These are phyloP conservation scores for Arxiozyma telluris DNA, from an alignment of 1,139 yeast genomes.

Conservation along the genomic window DNA sequence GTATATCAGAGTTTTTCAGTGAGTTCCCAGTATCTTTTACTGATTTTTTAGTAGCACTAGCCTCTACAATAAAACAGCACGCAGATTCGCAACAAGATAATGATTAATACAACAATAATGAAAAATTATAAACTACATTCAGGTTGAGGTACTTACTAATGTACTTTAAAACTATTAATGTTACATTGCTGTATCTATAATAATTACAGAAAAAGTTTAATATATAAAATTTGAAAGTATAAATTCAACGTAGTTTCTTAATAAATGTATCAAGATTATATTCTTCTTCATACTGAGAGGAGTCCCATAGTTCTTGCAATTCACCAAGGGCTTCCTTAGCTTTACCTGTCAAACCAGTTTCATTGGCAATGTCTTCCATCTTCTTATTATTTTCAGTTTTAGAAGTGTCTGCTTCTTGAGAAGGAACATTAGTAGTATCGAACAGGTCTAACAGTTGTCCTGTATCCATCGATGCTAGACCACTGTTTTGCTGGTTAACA, in stretches of 20 bases:
- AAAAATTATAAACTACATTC: not conserved
- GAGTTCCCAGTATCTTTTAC: slow-evolving; percentile 20
- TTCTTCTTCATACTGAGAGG: slow-evolving; percentile 91
- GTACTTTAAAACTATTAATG: slow-evolving; percentile 1
- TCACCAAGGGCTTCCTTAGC: slow-evolving; percentile 54
- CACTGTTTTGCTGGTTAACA: slow-evolving; percentile 93
- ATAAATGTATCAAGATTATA: slow-evolving; percentile 89
- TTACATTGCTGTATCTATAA: slow-evolving; percentile 4
- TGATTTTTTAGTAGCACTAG: slow-evolving; percentile 21
- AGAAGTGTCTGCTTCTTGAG: slow-evolving; percentile 32
- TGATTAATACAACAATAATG: not conserved
- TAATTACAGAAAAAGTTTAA: not conserved
- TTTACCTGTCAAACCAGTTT: slow-evolving; percentile 34
- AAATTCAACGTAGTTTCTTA: slow-evolving; percentile 47
- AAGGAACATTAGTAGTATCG: slow-evolving; percentile 42
- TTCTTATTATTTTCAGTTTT: slow-evolving; percentile 23
- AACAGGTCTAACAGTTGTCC: slow-evolving; percentile 87
- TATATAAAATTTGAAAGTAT: not conserved
- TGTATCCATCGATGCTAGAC: slow-evolving; percentile 92
- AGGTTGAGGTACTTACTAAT: not conserved
- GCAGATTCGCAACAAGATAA: not conserved
- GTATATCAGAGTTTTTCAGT: slow-evolving; percentile 24
- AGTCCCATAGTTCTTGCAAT: slow-evolving; percentile 94
- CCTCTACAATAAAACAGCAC: slow-evolving; percentile 11
- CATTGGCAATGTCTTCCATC: slow-evolving; percentile 34